phyloP scores from a whole-genome alignment of 495 filamentous ascomycete species.

The Neurospora sp. region DNA sequence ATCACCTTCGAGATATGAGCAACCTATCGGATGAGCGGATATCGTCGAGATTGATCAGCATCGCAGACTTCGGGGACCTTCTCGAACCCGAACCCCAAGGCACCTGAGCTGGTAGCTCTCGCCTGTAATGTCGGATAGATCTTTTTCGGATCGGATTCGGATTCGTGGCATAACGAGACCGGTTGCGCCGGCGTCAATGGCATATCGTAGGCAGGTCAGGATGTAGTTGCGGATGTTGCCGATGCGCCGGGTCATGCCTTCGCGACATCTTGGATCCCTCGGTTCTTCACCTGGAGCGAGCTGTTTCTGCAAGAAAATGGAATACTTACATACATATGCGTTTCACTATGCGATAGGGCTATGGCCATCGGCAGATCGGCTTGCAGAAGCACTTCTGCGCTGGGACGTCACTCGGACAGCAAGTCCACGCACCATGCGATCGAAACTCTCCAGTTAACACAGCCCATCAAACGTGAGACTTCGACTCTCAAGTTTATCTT shows the following conservation, averaged over 20 bases:
- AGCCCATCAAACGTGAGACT: not conserved
- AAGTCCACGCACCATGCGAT: not conserved
- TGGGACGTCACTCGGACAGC: not conserved
- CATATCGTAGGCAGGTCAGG: constrained; percentile 40
- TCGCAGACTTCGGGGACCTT: not conserved
- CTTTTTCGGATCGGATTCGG: constrained; percentile 17
- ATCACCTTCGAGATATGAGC: too few relatives aligned
- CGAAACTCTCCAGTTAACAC: not conserved
- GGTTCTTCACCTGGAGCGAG: not conserved
- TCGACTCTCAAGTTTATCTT: not conserved
- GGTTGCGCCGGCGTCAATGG: constrained; percentile 38
- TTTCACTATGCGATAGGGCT: not conserved
- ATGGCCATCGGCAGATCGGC: not conserved
- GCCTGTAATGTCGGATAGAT: constrained; percentile 24
- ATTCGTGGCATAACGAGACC: constrained; percentile 35
- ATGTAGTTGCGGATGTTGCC: constrained; percentile 46
- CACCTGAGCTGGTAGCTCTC: constrained; percentile 5
- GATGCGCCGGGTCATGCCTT: constrained; percentile 12
- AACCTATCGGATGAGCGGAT: too few relatives aligned
- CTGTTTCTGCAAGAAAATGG: not conserved
- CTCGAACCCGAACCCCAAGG: not conserved
- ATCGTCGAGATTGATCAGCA: not conserved
- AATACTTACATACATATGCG: not conserved
- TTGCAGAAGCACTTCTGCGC: not conserved
- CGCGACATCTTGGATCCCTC: not conserved